A percentile compares a stretch with the other conserved stretches of the same genome.
Conservation (phyloP, 768 basidiomycete genomes). For the Phanerodontia chrysosporium region DNA sequence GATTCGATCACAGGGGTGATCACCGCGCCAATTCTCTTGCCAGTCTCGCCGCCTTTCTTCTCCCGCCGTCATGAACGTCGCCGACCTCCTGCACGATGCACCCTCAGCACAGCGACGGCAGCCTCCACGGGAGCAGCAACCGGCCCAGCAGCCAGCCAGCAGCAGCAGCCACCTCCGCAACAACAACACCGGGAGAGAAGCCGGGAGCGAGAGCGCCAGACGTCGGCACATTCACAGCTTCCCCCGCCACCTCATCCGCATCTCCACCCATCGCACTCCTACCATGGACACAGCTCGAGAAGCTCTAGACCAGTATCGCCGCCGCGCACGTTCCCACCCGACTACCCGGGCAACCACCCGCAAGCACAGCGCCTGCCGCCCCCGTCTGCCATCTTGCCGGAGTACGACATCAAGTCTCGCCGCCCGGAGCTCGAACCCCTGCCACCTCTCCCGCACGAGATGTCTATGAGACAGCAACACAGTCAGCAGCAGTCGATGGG, state of each 20-base stretch:
- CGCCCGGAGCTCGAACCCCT: constrained; percentile 15
- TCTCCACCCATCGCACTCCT: constrained; percentile 15
- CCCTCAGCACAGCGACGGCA: constrained; percentile 50
- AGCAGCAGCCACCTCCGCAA: constrained; percentile 24
- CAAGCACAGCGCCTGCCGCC: constrained; percentile 19
- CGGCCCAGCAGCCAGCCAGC: constrained; percentile 22
- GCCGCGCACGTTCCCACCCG: constrained; percentile 6
- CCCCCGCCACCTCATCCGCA: constrained; percentile 18
- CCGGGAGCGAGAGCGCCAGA: neutral
- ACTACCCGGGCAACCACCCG: constrained; percentile 11
- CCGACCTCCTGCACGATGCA: constrained; percentile 63
- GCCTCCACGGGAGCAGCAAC: constrained; percentile 29
- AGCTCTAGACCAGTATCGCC: constrained; percentile 17
- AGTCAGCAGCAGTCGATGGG: constrained; percentile 6
- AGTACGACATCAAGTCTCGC: constrained; percentile 17
- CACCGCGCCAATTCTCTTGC: constrained; percentile 23
- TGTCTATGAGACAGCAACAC: constrained; percentile 10
- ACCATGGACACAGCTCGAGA: constrained; percentile 13
- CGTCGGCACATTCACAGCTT: constrained; percentile 10
- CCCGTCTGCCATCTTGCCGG: constrained; percentile 17
- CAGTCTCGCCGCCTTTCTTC: constrained; percentile 20
- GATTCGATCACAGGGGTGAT: constrained; percentile 30
- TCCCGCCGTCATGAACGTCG: constrained; percentile 56
- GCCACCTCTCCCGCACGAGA: constrained; percentile 17
- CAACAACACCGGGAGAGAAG: constrained; percentile 22